Evolutionary conservation across 495 filamentous ascomycete genomes (phyloP), one percentile per base, ranked within the genome.

Genomic region (Corynascus novoguineensis): DNA sequence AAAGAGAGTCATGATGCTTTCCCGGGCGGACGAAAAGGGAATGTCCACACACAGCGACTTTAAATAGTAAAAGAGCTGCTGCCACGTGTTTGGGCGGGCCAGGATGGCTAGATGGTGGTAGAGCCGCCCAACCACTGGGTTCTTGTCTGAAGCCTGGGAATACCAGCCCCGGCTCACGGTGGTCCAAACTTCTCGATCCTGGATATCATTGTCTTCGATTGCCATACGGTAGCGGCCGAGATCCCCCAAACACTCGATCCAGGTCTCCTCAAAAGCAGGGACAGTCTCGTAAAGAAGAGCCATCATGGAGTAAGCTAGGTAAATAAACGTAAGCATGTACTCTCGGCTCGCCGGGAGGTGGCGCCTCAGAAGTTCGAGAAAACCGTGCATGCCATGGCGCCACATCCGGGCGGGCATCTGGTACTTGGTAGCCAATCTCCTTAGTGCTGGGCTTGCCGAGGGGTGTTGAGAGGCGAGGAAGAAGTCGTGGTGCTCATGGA

Each of bases 191-290:
- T 95, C 90, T 0, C 86, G 79, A 42, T 92, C 88, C 11, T 78
- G 72, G 19, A 84, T 70, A 51, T 90, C 83, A 32, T 81, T 77
- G 48, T 90, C 85, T 64, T 92, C 87, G 27, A 92, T 84, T 1
- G 87, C 87, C 87, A 92, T 91, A 0, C 75, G 54, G 40, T 78
- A 78, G 4, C 75, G 70, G 0, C 82, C 86, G 3, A 93, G 69
- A 67, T 93, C 89, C 0, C 90, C 90, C 0, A 96, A 75, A 61
- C 89, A 95, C 60, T 96, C 91, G 24, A 95, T 87, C 91, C 92
- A 96, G 0, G 87, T 95, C 45, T 91, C 87, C 58, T 86, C 80
- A 62, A 92, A 95, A 0, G 78, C 71, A 3, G 85, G 79, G 0
- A 91, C 86, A 0, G 86, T 90, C 64, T 92, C 89, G 53, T 86